Evolutionary conservation across 192 early-diverging fungal species (phyloP).

Genomic region (Entomortierella parvispora): DNA sequence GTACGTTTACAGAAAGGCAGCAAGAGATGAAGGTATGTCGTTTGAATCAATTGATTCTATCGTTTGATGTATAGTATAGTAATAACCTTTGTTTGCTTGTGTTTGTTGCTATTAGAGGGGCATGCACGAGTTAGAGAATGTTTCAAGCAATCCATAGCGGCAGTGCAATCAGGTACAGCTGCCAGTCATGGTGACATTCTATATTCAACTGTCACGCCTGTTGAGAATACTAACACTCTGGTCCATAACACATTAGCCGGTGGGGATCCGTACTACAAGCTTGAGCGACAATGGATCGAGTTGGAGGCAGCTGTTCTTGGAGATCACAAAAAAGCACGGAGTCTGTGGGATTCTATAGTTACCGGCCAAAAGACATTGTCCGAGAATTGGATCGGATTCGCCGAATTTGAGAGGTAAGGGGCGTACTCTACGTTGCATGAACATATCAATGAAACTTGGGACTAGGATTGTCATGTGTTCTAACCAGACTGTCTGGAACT

Average conservation of each 20-base stretch:
- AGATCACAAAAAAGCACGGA: conserved; percentile 13
- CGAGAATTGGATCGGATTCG: conserved; percentile 28
- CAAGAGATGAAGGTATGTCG: conserved; percentile 14
- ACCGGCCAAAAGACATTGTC: conserved; percentile 19
- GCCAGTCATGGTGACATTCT: not conserved
- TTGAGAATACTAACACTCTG: not conserved
- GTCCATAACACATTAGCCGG: conserved; percentile 14
- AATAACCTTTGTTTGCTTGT: not conserved
- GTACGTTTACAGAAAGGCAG: not conserved
- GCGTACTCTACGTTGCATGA: too few relatives aligned
- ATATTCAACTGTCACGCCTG: not conserved
- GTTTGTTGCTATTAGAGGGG: conserved; percentile 5
- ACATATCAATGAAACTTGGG: too few relatives aligned
- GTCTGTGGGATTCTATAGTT: conserved; percentile 24
- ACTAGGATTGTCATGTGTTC: too few relatives aligned
- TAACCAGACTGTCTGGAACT: too few relatives aligned
- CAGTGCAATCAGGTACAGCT: conserved; percentile 23
- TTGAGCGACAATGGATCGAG: conserved; percentile 39
- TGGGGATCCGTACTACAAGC: conserved; percentile 30
- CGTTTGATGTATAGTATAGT: not conserved
- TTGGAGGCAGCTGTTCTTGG: conserved; percentile 16
- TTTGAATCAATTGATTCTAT: not conserved
- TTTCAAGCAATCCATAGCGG: conserved; percentile 22
- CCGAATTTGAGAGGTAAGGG: conserved; percentile 28
- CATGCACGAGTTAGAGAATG: conserved; percentile 1